Base-by-base conservation (phyloP, 2,329 filamentous ascomycete species). In the Pyricularia sp. region DNA sequence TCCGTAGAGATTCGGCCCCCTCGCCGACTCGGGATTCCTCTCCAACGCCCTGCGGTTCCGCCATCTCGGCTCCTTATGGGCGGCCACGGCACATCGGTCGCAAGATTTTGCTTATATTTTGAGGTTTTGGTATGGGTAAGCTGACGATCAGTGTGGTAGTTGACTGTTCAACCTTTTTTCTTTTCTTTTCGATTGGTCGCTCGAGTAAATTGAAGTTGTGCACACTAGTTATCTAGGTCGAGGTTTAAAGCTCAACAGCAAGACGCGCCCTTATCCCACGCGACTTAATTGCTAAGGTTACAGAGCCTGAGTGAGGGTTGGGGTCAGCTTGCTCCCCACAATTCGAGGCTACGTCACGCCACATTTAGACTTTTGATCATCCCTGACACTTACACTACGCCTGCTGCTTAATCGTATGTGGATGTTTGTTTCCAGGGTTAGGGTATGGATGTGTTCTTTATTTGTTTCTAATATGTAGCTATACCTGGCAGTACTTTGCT, bases 1-100 rank as follows among this genome's bases (percentile, higher is more conserved):
- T 79, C 68, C 73, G 73, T 64, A 70, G 2, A 26, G 58, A 23
- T 6, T 61, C 58, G 58, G n/a, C 12, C 58, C n/a, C 58, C 5
- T 61, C 58, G 58, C 58, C 58, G 58, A 9, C 10, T 26, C 23
- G n/a, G 23, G n/a, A 23, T 10, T 61, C 11, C 58, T 23, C 58
- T 26, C 25, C 58, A 26, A 61, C n/a, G 9, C 58, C 58, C 58
- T 61, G 58, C 58, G 58, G 9, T 26, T 61, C 58, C 58, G 58
- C 58, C 58, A 61, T 61, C 58, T 61, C 58, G 58, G 23, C 58
- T 61, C 58, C 58, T 58, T 26, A 61, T 9, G n/a, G 58, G 58
- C 58, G 58, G 58, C 58, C 58, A 61, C 58, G 58, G 58, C n/a
- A 23, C 58, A 61, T 61, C 58, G 58, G 58, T 26, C n/a, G 58